phyloP scores from a whole-genome alignment of 805 yeast species.

The Suhomyces sp. region DNA sequence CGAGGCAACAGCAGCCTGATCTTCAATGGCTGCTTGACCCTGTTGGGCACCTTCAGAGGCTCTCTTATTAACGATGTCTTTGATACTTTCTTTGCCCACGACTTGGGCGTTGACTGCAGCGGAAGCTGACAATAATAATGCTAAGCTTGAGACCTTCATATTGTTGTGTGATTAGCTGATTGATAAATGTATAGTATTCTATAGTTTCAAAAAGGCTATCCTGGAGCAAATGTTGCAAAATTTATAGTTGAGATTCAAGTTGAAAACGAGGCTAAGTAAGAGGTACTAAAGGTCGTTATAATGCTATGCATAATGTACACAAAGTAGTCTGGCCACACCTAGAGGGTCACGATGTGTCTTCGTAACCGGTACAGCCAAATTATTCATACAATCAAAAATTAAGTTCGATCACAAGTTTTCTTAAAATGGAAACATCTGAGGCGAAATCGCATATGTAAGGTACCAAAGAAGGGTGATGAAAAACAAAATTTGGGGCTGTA shows the following conservation, averaged over 20 bases:
- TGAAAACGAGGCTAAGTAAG: not conserved
- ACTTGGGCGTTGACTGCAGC: constrained; percentile 9
- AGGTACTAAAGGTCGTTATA: not conserved
- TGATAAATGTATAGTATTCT: not conserved
- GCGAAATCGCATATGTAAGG: not conserved
- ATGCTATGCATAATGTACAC: not conserved
- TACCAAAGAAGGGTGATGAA: not conserved
- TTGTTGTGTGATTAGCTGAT: not conserved
- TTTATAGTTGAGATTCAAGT: not conserved
- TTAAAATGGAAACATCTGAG: not conserved
- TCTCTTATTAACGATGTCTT: not conserved
- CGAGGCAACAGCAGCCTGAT: constrained; percentile 18
- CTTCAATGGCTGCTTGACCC: constrained; percentile 16
- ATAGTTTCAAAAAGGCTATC: not conserved
- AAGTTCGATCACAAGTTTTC: constrained; percentile 1
- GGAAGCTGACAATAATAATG: constrained; percentile 12
- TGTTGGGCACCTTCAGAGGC: not conserved
- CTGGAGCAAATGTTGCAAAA: not conserved
- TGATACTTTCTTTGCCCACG: constrained; percentile 1
- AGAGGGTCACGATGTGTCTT: not conserved
- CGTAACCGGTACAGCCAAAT: constrained; percentile 5
- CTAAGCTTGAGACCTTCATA: constrained; percentile 11
- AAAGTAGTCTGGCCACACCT: not conserved
- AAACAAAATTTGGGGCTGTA: constrained; percentile 1
- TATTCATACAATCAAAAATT: not conserved